Base-by-base conservation (phyloP, 78 protist species). In the Anaeramoeba flamelloides region DNA sequence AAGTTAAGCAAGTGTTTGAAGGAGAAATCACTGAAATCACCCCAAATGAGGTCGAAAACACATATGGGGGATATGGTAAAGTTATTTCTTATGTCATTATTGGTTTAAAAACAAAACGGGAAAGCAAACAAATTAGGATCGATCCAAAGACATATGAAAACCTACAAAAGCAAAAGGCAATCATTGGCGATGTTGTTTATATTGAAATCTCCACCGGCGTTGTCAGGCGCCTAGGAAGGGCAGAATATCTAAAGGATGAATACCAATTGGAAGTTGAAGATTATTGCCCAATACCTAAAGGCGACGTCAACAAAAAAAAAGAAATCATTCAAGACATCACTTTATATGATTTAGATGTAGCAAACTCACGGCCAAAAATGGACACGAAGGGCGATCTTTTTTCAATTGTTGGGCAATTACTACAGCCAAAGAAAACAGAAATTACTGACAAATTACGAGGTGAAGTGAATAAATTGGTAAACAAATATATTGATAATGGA, bases 401-500 rank as follows among this genome's bases (percentile, higher is more conserved):
- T 84, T 79, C 94, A n/a, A 88, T 96, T 93, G 87, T 98, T 92
- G 94, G 92, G 53, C 75, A 75, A 64, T 79, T 81, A 38, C 8
- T 85, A 36, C 94, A 94, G 86, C 96, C 95, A 34, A 86, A 88
- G 88, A 96, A 95, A 87, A 98, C 99, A 2, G 99, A 98, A 77
- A 96, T 98, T 84, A 95, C 99, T n/a, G 99, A 96, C 87, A 98
- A 96, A 86, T 89, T 98, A 65, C 93, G 99, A 8, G 4, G 32
- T 38, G 99, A 98, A 81, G 92, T 98, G 82, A 94, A 98, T 91
- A 95, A 96, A 90, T 91, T 94, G 39, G 99, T 98, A 36, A 89
- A 95, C 91, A 88, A 89, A 83, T 96, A 96, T 92, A 94, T 98
- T 79, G 99, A 98, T 77, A 95, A 94, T 65, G 99, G 99, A n/a